Evolutionary conservation across 2,329 filamentous ascomycete species (phyloP), one percentile per base, ranked within the genome.

Genomic region (Trichoderma pleuroti): DNA sequence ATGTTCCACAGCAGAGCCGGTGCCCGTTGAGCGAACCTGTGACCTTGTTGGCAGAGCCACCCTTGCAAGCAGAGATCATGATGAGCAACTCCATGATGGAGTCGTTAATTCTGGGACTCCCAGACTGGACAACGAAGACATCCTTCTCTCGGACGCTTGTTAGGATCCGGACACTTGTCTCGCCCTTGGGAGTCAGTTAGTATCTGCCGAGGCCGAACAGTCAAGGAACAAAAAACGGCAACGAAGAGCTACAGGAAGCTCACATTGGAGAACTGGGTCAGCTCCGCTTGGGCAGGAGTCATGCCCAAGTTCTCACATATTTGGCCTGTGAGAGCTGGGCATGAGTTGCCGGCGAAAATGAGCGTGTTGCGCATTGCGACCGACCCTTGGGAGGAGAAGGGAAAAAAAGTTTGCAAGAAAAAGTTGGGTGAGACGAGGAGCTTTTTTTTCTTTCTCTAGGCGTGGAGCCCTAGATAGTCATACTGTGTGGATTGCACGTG

Each of bases 21-120:
- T 56, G 32, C 21, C 34, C 18, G 36, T 21, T 30, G 26, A 81
- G 87, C 76, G 86, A 66, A 97, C 95, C 95, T 76, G 95, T 98
- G 79, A 98, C 92, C 78, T 96, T 97, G 85, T 94, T 97, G 73
- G 96, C 93, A 68, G 96, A 98, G 75, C 95, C 96, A 78, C 96
- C 94, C 83, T 98, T 98, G 87, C 96, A 99, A 76, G 96, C 96
- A 74, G 93, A 96, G 77, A 98, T 98, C 93, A 99, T 97, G 82
- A 99, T 98, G 79, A 99, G 88, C 79, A 99, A 88, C 86, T 99
- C 96, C 94, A 99, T 98, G 79, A 99, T 94, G 78, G 93, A 97
- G 84, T 99, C 96, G 81, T 99, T 99, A 86, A 98, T 97, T 83
- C 92, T 93, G 79, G 90, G 87, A 83, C 96, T 98, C 74, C 96